A percentile compares a stretch with the other conserved stretches of the same genome.
Conservation (phyloP, 768 basidiomycete species). For the Hygrocybe punicea region DNA sequence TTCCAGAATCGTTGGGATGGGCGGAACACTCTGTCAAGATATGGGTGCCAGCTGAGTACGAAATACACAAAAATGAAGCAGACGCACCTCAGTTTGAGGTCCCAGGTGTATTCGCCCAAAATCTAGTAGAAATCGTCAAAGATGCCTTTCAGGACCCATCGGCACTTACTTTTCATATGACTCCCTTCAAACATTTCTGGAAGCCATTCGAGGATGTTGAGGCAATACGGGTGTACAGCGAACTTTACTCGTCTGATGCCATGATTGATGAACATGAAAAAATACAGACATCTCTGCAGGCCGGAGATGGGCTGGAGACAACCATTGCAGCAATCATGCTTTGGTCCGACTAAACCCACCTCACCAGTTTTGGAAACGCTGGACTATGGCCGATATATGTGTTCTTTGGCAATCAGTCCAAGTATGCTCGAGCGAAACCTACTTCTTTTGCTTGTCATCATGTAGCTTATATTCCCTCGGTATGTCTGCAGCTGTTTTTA, state of each 20-base stretch:
- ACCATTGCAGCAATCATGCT: conserved; percentile 28
- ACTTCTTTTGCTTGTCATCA: conserved; percentile 20
- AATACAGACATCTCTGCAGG: conserved; percentile 10
- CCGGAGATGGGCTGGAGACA: conserved; percentile 18
- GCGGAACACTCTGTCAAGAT: conserved; percentile 26
- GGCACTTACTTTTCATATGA: conserved; percentile 10
- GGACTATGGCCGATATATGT: conserved; percentile 36
- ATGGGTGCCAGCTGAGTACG: conserved; percentile 16
- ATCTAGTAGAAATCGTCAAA: conserved; percentile 21
- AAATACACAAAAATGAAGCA: conserved; percentile 18
- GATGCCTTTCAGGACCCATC: conserved; percentile 14
- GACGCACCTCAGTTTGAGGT: conserved; percentile 31
- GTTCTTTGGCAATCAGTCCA: conserved; percentile 34
- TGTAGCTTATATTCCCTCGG: conserved; percentile 33
- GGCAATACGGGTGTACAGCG: conserved; percentile 7
- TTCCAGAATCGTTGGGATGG: conserved; percentile 1
- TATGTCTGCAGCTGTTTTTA: conserved; percentile 6
- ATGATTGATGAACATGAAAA: conserved; percentile 16
- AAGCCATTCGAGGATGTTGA: conserved; percentile 5
- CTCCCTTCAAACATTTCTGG: conserved; percentile 19
- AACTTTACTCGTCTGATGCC: conserved; percentile 18
- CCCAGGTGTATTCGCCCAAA: conserved; percentile 25
- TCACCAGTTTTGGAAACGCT: conserved; percentile 25
- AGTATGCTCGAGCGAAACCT: conserved; percentile 28
- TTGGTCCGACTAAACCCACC: conserved; percentile 30